These are phyloP conservation scores for Camellia oleifera DNA, from an alignment of 179 eudicot genomes.

Conservation along the genomic window DNA sequence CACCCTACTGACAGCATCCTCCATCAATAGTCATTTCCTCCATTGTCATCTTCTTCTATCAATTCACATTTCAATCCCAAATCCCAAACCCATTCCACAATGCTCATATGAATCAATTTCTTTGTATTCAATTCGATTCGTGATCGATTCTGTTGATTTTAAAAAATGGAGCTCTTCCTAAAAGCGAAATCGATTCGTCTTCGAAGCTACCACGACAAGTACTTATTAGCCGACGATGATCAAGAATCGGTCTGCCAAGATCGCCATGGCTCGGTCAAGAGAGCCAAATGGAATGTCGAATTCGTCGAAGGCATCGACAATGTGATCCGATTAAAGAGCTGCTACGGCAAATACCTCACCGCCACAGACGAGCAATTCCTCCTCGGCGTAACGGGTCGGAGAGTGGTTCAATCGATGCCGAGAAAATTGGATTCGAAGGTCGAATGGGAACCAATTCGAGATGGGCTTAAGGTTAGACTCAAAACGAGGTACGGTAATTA, in stretches of 20 bases:
- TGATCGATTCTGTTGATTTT: background rate
- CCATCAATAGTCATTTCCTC: no score
- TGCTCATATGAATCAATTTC: no score
- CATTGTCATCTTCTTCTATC: no score
- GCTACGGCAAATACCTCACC: constrained; percentile 60
- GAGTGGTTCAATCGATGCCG: constrained; percentile 48
- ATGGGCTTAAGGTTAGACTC: constrained; percentile 44
- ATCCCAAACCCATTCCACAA: no score
- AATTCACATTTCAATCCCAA: no score
- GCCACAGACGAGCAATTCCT: constrained; percentile 51
- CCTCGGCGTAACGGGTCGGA: constrained; percentile 58
- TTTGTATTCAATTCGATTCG: background rate
- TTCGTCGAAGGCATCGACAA: constrained; percentile 22
- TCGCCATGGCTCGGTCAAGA: constrained; percentile 37
- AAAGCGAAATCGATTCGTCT: constrained; percentile 53
- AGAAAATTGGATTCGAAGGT: constrained; percentile 37
- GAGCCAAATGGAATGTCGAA: constrained; percentile 50
- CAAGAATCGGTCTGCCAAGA: constrained; percentile 47
- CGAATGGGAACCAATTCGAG: constrained; percentile 71
- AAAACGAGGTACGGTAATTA: constrained; percentile 49
- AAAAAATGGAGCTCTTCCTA: constrained; percentile 23
- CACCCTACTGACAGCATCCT: no score
- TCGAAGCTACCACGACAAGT: constrained; percentile 48
- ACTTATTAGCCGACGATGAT: constrained; percentile 49
- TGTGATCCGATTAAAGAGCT: constrained; percentile 46